phyloP scores from a whole-genome alignment of 805 yeast genomes.

The Teunomyces pallodes region DNA sequence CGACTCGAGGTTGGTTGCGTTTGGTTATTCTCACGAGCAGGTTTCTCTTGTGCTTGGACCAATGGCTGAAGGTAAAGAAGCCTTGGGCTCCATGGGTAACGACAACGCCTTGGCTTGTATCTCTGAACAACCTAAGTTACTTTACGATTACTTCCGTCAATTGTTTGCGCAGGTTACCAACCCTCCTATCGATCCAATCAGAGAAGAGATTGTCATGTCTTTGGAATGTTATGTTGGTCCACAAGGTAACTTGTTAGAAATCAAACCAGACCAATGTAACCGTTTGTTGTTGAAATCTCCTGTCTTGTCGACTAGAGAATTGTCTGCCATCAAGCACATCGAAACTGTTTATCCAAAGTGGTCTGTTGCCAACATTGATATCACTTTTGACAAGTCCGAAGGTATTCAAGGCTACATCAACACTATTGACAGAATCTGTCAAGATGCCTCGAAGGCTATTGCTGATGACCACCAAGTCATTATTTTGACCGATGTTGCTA shows the following conservation, averaged over 20 bases:
- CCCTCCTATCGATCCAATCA: constrained; percentile 97
- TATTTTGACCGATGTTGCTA: constrained; percentile 68
- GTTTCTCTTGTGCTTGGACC: constrained; percentile 80
- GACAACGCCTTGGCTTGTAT: constrained; percentile 94
- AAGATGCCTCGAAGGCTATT: constrained; percentile 83
- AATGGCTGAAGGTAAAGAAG: constrained; percentile 95
- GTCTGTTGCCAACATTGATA: constrained; percentile 80
- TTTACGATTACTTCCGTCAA: constrained; percentile 93
- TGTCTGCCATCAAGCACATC: constrained; percentile 71
- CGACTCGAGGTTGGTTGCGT: constrained; percentile 81
- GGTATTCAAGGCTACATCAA: constrained; percentile 84
- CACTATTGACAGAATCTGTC: constrained; percentile 83
- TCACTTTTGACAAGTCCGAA: constrained; percentile 78
- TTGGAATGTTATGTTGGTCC: constrained; percentile 97
- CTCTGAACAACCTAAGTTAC: constrained; percentile 84
- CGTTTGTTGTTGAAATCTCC: constrained; percentile 83
- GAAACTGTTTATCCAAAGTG: constrained; percentile 78
- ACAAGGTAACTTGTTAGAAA: constrained; percentile 93
- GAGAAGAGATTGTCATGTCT: constrained; percentile 96
- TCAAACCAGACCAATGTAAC: constrained; percentile 90
- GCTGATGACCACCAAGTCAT: constrained; percentile 71
- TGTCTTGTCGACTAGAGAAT: constrained; percentile 68
- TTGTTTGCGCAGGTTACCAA: constrained; percentile 97
- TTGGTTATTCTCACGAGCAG: constrained; percentile 95
- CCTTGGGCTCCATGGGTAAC: constrained; percentile 98